These are phyloP conservation scores for Trichoderma koningiopsis DNA, from an alignment of 2,329 filamentous ascomycete species.

Conservation along the genomic window DNA sequence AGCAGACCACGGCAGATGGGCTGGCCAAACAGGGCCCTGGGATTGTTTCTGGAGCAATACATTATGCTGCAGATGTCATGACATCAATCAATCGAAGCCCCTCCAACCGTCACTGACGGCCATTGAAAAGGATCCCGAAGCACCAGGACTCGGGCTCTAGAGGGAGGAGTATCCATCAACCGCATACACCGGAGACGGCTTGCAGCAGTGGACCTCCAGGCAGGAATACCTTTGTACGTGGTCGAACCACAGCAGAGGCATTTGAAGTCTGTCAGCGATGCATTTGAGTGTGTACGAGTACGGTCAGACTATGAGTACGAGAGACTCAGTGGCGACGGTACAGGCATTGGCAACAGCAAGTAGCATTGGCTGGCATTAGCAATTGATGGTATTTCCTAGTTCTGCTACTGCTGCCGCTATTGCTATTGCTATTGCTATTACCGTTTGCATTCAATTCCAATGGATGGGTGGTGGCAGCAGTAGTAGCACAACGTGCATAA, in stretches of 20 bases:
- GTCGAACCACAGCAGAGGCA: conserved; percentile 13
- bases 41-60: not conserved
- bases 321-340: not conserved
- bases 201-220: conserved; percentile 18
- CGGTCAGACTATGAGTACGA: not conserved
- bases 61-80: conserved; percentile 11
- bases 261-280: conserved; percentile 3
- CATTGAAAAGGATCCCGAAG: not conserved
- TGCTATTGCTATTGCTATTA: not conserved
- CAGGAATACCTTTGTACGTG: conserved; percentile 23
- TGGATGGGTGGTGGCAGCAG: not conserved
- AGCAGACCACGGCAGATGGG: not conserved
- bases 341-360: not conserved
- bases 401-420: not conserved
- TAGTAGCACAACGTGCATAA: conserved; percentile 1
- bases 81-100: conserved; percentile 12
- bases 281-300: not conserved
- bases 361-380: not conserved
- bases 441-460: not conserved
- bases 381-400: not conserved
- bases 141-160: not conserved
- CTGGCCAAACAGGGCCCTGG: conserved; percentile 13
- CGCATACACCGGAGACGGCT: conserved; percentile 1
- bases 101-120: not conserved
- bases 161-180: not conserved